phyloP scores from a whole-genome alignment of 1,284 basidiomycete genomes.

The Trichosporon asahii region DNA sequence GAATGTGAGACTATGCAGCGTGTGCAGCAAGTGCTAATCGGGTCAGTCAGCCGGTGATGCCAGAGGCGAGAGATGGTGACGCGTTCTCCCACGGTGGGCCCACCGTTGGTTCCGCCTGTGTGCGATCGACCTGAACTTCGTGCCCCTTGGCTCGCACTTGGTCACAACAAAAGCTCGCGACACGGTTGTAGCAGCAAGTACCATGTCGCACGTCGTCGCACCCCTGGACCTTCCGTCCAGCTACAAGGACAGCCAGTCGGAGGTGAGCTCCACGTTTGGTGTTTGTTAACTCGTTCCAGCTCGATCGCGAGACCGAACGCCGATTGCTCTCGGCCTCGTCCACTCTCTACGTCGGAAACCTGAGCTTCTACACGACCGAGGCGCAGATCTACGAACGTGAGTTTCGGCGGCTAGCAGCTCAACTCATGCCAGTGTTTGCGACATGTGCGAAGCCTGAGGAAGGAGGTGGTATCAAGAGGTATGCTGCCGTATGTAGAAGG shows the following conservation, averaged over 20 bases:
- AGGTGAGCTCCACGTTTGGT: conserved; percentile 49
- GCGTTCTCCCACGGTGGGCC: conserved; percentile 13
- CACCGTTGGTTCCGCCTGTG: neutral
- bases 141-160: neutral
- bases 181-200: conserved; percentile 10
- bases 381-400: conserved; percentile 93
- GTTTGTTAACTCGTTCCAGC: conserved; percentile 24
- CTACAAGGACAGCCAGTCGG: conserved; percentile 85
- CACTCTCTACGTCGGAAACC: conserved; percentile 81
- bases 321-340: conserved; percentile 54
- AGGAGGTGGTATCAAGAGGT: conserved; percentile 90
- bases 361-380: conserved; percentile 97
- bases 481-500: neutral
- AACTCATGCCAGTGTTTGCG: conserved; percentile 63
- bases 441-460: conserved; percentile 85
- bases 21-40: neutral
- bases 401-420: conserved; percentile 14
- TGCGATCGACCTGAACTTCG: conserved; percentile 1
- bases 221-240: conserved; percentile 88
- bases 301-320: conserved; percentile 54
- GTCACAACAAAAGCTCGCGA: neutral
- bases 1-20: neutral
- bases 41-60: neutral
- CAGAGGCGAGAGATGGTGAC: neutral
- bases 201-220: conserved; percentile 81